These are phyloP conservation scores for Coemansia sp. DNA, from an alignment of 192 early-diverging fungal genomes.

Conservation along the genomic window DNA sequence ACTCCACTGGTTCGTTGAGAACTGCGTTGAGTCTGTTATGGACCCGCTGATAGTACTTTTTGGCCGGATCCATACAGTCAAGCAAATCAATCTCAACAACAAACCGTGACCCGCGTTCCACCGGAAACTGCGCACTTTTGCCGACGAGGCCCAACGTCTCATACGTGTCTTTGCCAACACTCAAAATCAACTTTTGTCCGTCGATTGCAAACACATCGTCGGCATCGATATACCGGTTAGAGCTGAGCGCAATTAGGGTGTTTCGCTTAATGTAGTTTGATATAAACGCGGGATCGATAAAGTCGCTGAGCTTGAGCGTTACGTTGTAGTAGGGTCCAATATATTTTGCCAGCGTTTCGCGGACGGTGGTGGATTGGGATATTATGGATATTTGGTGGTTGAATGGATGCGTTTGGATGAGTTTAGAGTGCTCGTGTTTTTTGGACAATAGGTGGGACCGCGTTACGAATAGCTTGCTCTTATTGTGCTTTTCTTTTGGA, in stretches of 20 bases:
- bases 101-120: constrained; percentile 35
- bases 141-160: constrained; percentile 34
- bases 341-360: neutral
- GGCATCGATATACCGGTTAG: constrained; percentile 20
- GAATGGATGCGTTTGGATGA: constrained; percentile 44
- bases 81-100: constrained; percentile 31
- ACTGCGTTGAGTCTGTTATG: constrained; percentile 18
- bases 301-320: constrained; percentile 26
- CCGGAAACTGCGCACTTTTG: constrained; percentile 25
- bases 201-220: constrained; percentile 53
- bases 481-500: constrained; percentile 44
- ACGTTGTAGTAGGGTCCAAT: constrained; percentile 24
- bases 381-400: constrained; percentile 41
- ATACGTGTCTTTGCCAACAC: constrained; percentile 49
- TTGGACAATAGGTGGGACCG: constrained; percentile 36
- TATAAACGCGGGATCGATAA: constrained; percentile 44
- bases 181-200: constrained; percentile 32
- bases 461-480: constrained; percentile 50
- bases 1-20: constrained; percentile 21
- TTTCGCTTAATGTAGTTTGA: constrained; percentile 21
- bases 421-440: constrained; percentile 23
- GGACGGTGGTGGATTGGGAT: neutral
- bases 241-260: constrained; percentile 26
- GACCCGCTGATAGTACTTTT: constrained; percentile 42
- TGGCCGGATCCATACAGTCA: constrained; percentile 23